These are phyloP conservation scores for Euphrasia confusa DNA, from an alignment of 257 asterid species.

Conservation along the genomic window DNA sequence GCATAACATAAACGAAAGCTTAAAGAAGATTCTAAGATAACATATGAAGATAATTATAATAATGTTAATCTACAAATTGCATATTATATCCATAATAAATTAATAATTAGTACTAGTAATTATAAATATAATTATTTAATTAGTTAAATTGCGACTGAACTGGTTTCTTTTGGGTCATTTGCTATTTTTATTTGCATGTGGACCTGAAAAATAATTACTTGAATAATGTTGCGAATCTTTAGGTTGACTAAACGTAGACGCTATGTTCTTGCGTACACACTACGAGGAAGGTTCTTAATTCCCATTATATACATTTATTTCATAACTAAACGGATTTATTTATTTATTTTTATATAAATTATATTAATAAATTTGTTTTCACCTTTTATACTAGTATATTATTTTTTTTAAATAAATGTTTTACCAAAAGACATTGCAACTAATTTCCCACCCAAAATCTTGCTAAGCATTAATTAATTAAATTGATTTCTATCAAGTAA, in stretches of 20 bases:
- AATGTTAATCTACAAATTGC: not conserved
- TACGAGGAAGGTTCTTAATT: slow-evolving; percentile 2
- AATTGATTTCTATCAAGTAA: not conserved
- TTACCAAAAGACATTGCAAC: slow-evolving; percentile 23
- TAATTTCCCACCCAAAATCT: slow-evolving; percentile 21
- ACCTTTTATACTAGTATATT: too few relatives aligned
- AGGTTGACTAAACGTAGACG: slow-evolving; percentile 24
- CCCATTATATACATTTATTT: not conserved
- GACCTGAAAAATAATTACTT: slow-evolving; percentile 1
- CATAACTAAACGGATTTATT: too few relatives aligned
- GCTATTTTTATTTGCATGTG: not conserved
- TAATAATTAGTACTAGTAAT: too few relatives aligned
- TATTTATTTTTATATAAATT: too few relatives aligned
- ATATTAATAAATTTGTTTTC: too few relatives aligned
- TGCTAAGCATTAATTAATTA: not conserved
- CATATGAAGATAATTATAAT: not conserved
- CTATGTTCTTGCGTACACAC: slow-evolving; percentile 5
- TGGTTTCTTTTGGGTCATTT: not conserved
- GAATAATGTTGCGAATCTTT: not conserved
- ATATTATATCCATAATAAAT: not conserved
- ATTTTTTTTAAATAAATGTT: not conserved
- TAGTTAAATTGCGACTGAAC: not conserved
- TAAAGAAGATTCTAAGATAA: slow-evolving; percentile 22
- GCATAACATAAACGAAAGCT: slow-evolving; percentile 9
- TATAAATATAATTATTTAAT: too few relatives aligned